phyloP scores from a whole-genome alignment of 176 grass and related monocot genomes.

The Avena sativa region DNA sequence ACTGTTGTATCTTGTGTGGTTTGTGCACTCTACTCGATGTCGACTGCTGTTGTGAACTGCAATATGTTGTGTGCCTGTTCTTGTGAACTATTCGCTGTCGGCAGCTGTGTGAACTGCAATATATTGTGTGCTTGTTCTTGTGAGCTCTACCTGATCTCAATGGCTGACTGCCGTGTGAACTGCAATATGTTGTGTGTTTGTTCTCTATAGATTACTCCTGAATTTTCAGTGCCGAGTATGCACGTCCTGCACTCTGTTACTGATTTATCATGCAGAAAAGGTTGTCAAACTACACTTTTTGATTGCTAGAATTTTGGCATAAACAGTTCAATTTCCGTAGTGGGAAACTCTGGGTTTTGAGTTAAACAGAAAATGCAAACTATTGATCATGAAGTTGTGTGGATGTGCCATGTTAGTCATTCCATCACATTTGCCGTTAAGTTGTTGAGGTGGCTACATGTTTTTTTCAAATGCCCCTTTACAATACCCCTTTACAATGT shows the following conservation, averaged over 20 bases:
- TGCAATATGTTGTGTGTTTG: conserved; percentile 14
- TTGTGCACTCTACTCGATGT: background rate
- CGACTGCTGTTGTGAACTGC: background rate
- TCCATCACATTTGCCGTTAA: too few species aligned
- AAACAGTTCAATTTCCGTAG: background rate
- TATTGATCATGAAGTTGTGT: too few species aligned
- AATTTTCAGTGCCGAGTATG: background rate
- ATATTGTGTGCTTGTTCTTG: conserved; percentile 26
- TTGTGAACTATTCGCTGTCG: background rate
- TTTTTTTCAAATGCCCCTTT: too few species aligned
- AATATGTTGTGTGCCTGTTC: conserved; percentile 15
- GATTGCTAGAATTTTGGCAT: background rate
- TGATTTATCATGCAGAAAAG: background rate
- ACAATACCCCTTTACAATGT: too few species aligned
- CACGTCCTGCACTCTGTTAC: background rate
- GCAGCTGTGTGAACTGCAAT: background rate
- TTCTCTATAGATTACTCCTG: background rate
- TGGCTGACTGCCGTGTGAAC: background rate
- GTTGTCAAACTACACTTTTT: background rate
- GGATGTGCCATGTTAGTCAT: too few species aligned
- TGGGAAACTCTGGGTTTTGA: background rate
- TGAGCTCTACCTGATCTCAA: background rate
- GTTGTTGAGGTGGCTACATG: too few species aligned
- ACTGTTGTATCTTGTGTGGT: background rate
- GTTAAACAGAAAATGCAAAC: too few species aligned